Conservation (phyloP, 2,329 filamentous ascomycete genomes). For the Rugonectria rugulosa region DNA sequence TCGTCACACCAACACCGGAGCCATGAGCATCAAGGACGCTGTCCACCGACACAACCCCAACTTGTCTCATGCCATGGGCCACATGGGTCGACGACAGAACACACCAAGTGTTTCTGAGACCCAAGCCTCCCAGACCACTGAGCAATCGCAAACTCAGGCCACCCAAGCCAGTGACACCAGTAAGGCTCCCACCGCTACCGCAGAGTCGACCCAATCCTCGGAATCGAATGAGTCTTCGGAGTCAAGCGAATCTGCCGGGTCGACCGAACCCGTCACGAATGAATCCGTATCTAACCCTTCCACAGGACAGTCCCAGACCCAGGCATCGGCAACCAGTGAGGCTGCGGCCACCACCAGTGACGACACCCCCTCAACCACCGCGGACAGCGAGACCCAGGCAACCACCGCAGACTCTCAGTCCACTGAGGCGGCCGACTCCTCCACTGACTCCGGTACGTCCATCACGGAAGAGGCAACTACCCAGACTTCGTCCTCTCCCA, state of each 20-base stretch:
- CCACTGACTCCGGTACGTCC: slow-evolving; percentile 42
- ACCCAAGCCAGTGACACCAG: background rate
- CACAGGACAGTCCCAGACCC: background rate
- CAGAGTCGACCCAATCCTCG: slow-evolving; percentile 4
- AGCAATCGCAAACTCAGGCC: background rate
- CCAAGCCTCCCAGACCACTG: slow-evolving; percentile 1
- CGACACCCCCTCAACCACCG: background rate
- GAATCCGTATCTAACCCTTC: slow-evolving; percentile 1
- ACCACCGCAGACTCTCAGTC: slow-evolving; percentile 27
- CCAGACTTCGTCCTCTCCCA: slow-evolving; percentile 38
- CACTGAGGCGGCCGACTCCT: slow-evolving; percentile 34
- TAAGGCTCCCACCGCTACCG: background rate
- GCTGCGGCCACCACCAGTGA: slow-evolving; percentile 13
- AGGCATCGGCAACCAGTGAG: slow-evolving; percentile 29
- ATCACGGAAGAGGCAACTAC: slow-evolving; percentile 37
- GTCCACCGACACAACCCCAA: slow-evolving; percentile 34
- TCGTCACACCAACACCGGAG: slow-evolving; percentile 25
- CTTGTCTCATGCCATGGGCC: slow-evolving; percentile 56
- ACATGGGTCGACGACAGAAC: slow-evolving; percentile 68
- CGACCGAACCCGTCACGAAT: background rate
- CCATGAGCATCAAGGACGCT: slow-evolving; percentile 30
- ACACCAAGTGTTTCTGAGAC: slow-evolving; percentile 35
- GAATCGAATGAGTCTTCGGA: no score
- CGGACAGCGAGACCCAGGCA: slow-evolving; percentile 1
- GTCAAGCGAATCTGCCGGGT: no score